Evolutionary conservation across 345 rosid species (phyloP), one percentile per base, ranked within the genome.

Genomic region (Tarenaya hassleriana): DNA sequence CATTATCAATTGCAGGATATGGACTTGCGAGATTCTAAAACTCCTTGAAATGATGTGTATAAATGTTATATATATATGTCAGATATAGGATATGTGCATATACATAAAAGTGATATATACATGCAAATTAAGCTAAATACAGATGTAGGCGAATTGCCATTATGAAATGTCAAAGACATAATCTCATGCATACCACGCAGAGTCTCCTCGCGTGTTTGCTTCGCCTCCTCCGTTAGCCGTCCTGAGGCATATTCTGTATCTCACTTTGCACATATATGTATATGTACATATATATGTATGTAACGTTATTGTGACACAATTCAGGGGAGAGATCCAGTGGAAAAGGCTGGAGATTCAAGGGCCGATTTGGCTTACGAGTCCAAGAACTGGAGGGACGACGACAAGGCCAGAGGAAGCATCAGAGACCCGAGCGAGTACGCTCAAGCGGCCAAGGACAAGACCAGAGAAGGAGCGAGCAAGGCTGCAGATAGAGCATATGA

Each of bases 201-300:
- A 55, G 52, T 60, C 13, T 55, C 62, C 10, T 55, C 62, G 61
- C 71, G 67, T 24, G 53, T 61, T 15, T 55, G 53, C 42, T 67
- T 61, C 16, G 62, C 62, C 46, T 61, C 71, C 52, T 60, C 71
- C 8, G 61, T 49, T 42, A 60, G 47, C 46, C 58, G 53, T 16
- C 16, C 50, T 27, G 31, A 67, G 66, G 72, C 32, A 17, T 1
- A 29, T 50, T 1, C 54, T 39, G n/a, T n/a, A n/a, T n/a, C n/a
- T 39, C 39, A 38, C 39, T 49, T 32, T 29, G 7, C n/a, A n/a
- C n/a, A n/a, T 24, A 5, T 24, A 2, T 24, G 29, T 5, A 24
- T 24, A 24, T 24, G 29, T 24, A 2, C 2, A 2, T 24, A 2
- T 24, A 5, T 24, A 5, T 24, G 29, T 24, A 24, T 24, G 29